Evolutionary conservation across 441 rosid genomes (phyloP), one percentile per base, ranked within the genome.

Genomic region (Pelargonium citronellum): DNA sequence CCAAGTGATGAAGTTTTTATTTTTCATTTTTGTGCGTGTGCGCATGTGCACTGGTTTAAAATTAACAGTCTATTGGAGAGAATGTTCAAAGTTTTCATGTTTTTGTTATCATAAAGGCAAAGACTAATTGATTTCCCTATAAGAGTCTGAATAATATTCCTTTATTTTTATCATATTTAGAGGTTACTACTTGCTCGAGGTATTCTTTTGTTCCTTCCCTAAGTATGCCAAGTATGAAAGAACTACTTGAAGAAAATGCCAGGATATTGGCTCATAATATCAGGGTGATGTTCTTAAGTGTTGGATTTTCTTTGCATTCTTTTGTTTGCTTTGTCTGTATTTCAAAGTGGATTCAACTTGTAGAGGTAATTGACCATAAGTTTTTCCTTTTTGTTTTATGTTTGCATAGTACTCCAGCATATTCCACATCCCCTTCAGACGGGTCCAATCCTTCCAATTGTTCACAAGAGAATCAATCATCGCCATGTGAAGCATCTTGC

Each of bases 341-440:
- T 27, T 20, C 43, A 4, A 58, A 27, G 9, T 58, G 7, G 64
- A 58, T 58, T 58, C 64, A 58, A 58, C 12, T 58, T 58, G 64
- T 17, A 58, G 43, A 10, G 11, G 12, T 58, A 58, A 58, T 58
- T 58, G 64, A 20, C 34, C 22, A 20, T 2, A 20, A 10, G 34
- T 58, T 58, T 13, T 19, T 58, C 64, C 13, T 58, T 8, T 67
- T 41, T 55, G 66, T 47, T 37, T 47, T 65, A 11, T 1, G 47
- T 74, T 65, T 72, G 70, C 72, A 19, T 78, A 89, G 91, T 85
- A 71, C 70, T 71, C 74, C 80, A 53, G 77, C 78, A 69, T 71
- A 81, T 68, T 73, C 73, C 27, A 74, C 76, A 70, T 69, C 80
- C 8, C 20, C 55, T 70, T 51, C 80, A 57, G 71, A 74, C 20